Conservation (phyloP, 1,284 basidiomycete species). For the Omphalotus olearius region DNA sequence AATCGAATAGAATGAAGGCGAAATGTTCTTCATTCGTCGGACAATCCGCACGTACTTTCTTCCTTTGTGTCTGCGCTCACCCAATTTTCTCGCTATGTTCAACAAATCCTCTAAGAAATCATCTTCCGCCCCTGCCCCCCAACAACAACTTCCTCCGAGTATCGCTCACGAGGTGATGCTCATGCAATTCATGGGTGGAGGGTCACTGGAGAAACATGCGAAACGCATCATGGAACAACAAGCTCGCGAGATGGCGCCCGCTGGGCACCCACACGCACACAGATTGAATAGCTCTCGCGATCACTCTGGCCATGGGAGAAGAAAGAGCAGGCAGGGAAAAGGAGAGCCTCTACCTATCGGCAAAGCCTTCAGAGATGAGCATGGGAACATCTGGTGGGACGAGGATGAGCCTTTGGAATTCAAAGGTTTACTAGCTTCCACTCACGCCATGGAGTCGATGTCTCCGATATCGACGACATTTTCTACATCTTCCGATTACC, state of each 20-base stretch:
- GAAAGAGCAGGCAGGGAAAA: background rate
- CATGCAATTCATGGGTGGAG: constrained; percentile 65
- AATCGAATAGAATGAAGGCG: too few relatives aligned
- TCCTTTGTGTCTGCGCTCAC: background rate
- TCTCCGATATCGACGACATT: constrained; percentile 1
- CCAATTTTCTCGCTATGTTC: background rate
- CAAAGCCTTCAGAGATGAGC: constrained; percentile 52
- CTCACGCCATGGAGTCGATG: background rate
- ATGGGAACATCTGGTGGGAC: constrained; percentile 64
- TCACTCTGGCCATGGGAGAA: background rate
- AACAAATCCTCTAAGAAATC: background rate
- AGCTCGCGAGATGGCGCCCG: constrained; percentile 34
- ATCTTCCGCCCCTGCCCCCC: constrained; percentile 19
- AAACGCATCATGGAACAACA: constrained; percentile 49
- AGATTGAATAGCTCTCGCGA: constrained; percentile 12
- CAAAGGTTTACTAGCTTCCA: constrained; percentile 42
- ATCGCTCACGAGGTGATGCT: constrained; percentile 60
- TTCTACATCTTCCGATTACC: background rate
- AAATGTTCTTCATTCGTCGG: too few relatives aligned
- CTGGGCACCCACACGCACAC: background rate
- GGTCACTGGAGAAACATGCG: constrained; percentile 50
- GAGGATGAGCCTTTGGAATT: constrained; percentile 67
- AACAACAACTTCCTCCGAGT: constrained; percentile 37
- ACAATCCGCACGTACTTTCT: too few relatives aligned
- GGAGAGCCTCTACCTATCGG: constrained; percentile 29